Evolutionary conservation across 2,329 filamentous ascomycete genomes (phyloP).

Genomic region (Fonsecaea multimorphosa): DNA sequence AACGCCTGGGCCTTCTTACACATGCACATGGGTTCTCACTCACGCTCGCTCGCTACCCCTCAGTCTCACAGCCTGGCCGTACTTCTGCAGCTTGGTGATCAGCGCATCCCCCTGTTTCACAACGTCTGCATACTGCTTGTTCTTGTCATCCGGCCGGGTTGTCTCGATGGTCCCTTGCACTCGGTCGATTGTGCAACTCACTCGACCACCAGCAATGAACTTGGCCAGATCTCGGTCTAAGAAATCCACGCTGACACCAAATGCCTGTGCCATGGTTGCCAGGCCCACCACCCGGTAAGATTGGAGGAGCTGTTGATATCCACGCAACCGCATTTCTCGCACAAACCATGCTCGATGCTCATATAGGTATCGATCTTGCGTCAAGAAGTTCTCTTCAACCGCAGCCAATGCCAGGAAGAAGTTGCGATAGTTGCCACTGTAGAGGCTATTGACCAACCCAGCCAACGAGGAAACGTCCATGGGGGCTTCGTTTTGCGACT

Average conservation of each 20-base stretch:
- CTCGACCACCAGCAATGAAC: constrained; percentile 93
- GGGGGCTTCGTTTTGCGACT: constrained; percentile 74
- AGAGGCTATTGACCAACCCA: constrained; percentile 86
- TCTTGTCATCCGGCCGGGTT: constrained; percentile 97
- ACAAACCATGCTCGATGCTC: constrained; percentile 98
- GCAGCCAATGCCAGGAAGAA: constrained; percentile 90
- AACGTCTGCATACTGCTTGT: constrained; percentile 98
- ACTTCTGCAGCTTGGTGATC: constrained; percentile 99
- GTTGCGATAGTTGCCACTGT: constrained; percentile 89
- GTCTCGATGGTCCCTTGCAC: constrained; percentile 98
- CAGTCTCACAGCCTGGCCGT: constrained; percentile 92
- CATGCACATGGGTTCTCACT: background rate
- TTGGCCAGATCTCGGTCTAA: constrained; percentile 95
- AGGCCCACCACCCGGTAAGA: constrained; percentile 97
- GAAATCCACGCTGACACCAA: constrained; percentile 96
- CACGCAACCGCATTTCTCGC: constrained; percentile 94
- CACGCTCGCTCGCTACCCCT: constrained; percentile 92
- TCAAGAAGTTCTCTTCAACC: constrained; percentile 93
- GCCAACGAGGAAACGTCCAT: constrained; percentile 90
- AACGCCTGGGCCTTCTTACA: constrained; percentile 26
- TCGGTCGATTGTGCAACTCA: constrained; percentile 96
- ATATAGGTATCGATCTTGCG: constrained; percentile 89
- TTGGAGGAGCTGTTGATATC: constrained; percentile 95
- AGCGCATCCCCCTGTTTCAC: constrained; percentile 97
- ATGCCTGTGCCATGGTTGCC: constrained; percentile 95